These are phyloP conservation scores for Fusarium nurragi DNA, from an alignment of 2,329 filamentous ascomycete genomes.

Conservation along the genomic window DNA sequence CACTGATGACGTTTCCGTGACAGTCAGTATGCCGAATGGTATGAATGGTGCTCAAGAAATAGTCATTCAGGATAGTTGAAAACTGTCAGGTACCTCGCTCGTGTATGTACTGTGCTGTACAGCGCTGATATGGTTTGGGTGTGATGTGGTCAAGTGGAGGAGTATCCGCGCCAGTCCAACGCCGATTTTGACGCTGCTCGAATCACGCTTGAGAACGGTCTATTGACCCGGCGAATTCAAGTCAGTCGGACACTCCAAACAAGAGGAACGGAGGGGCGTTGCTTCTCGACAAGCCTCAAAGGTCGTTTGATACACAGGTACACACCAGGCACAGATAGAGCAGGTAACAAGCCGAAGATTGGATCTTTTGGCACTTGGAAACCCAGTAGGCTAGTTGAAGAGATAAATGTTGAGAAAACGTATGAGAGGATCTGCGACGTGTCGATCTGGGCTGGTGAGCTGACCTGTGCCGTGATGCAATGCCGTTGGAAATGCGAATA, in stretches of 20 bases:
- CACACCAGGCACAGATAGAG: not conserved
- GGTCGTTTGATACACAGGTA: not conserved
- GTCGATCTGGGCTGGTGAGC: not conserved
- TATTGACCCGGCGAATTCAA: constrained; percentile 1
- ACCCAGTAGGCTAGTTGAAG: not conserved
- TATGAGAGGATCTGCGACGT: not conserved
- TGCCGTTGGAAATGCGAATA: not conserved
- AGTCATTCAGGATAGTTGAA: not conserved
- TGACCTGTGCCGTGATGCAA: not conserved
- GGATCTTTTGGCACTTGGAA: not conserved
- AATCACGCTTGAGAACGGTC: constrained; percentile 7
- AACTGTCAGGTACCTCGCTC: constrained; percentile 4
- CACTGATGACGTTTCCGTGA: constrained; percentile 1
- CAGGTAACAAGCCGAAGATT: constrained; percentile 2
- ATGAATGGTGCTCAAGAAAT: not conserved
- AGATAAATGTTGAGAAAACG: not conserved
- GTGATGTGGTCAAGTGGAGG: constrained; percentile 13
- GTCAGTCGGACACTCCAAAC: not conserved
- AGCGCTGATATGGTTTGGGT: constrained; percentile 7
- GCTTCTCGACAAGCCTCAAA: constrained; percentile 1
- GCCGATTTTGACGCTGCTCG: constrained; percentile 6
- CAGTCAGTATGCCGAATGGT: constrained; percentile 3
- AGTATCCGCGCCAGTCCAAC: constrained; percentile 6
- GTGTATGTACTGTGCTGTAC: not conserved
- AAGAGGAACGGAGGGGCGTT: not conserved